These are phyloP conservation scores for Diutina scorzettiae DNA, from an alignment of 1,139 yeast genomes.

Conservation along the genomic window DNA sequence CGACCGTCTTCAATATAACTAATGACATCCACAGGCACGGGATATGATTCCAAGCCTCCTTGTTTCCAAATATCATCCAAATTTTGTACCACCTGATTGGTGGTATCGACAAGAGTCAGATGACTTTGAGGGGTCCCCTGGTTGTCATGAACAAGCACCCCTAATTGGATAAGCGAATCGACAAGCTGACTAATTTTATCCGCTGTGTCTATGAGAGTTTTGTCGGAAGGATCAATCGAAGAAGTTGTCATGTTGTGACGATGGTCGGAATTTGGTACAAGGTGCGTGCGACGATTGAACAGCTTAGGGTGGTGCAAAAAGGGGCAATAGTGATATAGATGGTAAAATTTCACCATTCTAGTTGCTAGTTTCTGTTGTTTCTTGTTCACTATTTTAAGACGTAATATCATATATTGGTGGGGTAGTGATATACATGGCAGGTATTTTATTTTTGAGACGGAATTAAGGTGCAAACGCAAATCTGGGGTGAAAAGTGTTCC, in stretches of 20 bases:
- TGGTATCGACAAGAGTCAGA: constrained; percentile 29
- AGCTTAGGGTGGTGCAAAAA: no score
- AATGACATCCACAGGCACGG: constrained; percentile 67
- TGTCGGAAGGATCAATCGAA: constrained; percentile 12
- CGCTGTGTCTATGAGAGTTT: constrained; percentile 38
- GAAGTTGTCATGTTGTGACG: constrained; percentile 3
- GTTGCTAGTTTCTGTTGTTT: no score
- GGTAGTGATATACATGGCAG: no score
- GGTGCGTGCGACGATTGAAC: no score
- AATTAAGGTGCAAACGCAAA: no score
- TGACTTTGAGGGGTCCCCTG: constrained; percentile 60
- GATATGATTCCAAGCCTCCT: constrained; percentile 17
- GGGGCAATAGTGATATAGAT: no score
- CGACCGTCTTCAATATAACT: constrained; percentile 90
- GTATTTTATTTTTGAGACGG: no score
- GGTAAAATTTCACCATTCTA: no score
- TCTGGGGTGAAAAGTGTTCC: no score
- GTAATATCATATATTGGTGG: no score
- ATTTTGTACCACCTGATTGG: constrained; percentile 24
- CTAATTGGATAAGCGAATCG: constrained; percentile 81
- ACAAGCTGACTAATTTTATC: constrained; percentile 57
- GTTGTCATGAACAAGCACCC: constrained; percentile 86
- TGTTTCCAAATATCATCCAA: not conserved
- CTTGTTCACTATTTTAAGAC: no score
- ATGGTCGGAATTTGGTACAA: no score